phyloP scores from a whole-genome alignment of 768 basidiomycete genomes.

The Cystofilobasidium ferigula region DNA sequence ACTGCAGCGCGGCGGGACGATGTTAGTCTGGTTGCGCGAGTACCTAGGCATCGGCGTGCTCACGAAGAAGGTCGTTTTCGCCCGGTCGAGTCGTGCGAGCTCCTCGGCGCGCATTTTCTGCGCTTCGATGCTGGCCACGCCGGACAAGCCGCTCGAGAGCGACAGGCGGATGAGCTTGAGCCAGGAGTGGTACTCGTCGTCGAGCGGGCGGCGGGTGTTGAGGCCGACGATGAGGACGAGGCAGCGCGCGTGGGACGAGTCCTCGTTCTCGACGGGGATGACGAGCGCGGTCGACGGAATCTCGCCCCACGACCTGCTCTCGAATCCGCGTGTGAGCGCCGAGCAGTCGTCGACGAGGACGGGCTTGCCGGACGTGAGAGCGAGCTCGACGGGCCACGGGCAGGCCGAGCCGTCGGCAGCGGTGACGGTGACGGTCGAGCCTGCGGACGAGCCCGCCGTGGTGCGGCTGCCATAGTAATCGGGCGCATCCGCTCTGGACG shows the following conservation, averaged over 20 bases:
- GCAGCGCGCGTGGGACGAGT: neutral
- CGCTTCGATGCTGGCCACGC: constrained; percentile 31
- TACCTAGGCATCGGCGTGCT: no score
- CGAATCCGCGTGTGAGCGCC: constrained; percentile 15
- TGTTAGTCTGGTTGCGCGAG: constrained; percentile 19
- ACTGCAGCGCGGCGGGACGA: neutral
- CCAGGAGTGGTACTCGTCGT: constrained; percentile 32
- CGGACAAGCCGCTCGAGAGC: constrained; percentile 28
- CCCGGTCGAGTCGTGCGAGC: constrained; percentile 32
- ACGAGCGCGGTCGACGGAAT: constrained; percentile 14
- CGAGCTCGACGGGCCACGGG: constrained; percentile 17
- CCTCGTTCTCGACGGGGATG: constrained; percentile 22
- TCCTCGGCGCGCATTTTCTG: constrained; percentile 32
- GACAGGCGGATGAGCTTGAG: constrained; percentile 29
- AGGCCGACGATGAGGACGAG: constrained; percentile 32
- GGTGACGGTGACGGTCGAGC: constrained; percentile 10
- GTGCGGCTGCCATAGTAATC: neutral
- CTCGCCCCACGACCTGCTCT: constrained; percentile 21
- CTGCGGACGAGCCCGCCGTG: neutral
- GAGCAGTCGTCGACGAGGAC: constrained; percentile 21
- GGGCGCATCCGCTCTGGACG: no score
- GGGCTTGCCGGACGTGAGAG: neutral
- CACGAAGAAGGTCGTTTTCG: constrained; percentile 34
- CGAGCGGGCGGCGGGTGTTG: constrained; percentile 32
- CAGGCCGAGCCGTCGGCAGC: constrained; percentile 8